Evolutionary conservation across 176 grass and related monocot species (phyloP).

Genomic region (Lolium multiflorum): DNA sequence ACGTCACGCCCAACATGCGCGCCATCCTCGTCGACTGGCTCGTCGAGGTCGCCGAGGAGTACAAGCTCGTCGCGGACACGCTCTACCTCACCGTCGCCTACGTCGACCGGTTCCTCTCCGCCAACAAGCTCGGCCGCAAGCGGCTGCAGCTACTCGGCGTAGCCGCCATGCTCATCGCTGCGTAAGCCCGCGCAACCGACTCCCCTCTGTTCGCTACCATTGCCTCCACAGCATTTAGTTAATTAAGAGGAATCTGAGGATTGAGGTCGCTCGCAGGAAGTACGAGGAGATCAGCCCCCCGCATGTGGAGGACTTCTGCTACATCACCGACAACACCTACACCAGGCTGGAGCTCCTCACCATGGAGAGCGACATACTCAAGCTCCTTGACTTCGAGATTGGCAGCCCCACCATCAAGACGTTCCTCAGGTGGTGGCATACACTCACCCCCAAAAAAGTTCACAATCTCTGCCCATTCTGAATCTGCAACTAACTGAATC

Average conservation of each 20-base stretch:
- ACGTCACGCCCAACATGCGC: slow-evolving; percentile 82
- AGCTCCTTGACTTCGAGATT: slow-evolving; percentile 85
- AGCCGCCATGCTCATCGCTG: slow-evolving; percentile 77
- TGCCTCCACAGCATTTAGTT: neutral
- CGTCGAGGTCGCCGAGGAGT: slow-evolving; percentile 95
- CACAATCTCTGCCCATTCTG: neutral
- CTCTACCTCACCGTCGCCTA: slow-evolving; percentile 81
- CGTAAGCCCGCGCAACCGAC: slow-evolving; percentile 55
- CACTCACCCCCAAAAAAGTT: neutral
- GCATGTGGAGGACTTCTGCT: slow-evolving; percentile 90
- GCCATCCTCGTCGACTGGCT: slow-evolving; percentile 92
- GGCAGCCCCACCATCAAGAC: slow-evolving; percentile 88
- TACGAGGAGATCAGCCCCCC: slow-evolving; percentile 90
- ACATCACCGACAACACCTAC: slow-evolving; percentile 96
- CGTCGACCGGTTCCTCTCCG: slow-evolving; percentile 83
- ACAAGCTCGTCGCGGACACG: slow-evolving; percentile 89
- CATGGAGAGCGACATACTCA: slow-evolving; percentile 93
- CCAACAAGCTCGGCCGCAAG: slow-evolving; percentile 63
- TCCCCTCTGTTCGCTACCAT: neutral
- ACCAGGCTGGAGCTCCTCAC: slow-evolving; percentile 82
- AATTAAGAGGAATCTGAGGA: neutral
- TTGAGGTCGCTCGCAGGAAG: slow-evolving; percentile 56
- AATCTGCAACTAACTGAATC: neutral
- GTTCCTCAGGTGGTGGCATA: slow-evolving; percentile 72
- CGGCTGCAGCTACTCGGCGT: slow-evolving; percentile 91